Evolutionary conservation across 108 stramenopile genomes (phyloP).

Genomic region (Hondaea fermentalgiana): DNA sequence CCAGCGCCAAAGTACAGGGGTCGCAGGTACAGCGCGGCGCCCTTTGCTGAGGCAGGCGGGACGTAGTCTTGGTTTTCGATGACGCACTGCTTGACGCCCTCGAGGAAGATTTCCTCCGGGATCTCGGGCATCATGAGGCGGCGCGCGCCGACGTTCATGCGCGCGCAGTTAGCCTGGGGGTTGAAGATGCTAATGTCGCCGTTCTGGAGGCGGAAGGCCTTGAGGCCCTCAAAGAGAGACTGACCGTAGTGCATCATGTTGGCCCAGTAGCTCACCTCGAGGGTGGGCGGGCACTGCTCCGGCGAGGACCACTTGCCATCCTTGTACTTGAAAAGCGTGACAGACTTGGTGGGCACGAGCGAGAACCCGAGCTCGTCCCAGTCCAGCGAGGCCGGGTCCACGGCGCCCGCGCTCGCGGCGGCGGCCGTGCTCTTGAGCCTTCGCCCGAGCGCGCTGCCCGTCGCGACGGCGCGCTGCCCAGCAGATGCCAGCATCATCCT

Average conservation of each 20-base stretch:
- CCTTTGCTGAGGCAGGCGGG: slow-evolving; percentile 80
- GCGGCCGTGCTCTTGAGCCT: not conserved
- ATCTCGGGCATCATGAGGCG: slow-evolving; percentile 84
- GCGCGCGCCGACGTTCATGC: slow-evolving; percentile 52
- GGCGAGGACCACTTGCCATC: slow-evolving; percentile 51
- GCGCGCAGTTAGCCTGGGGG: slow-evolving; percentile 75
- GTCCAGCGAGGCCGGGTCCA: slow-evolving; percentile 50
- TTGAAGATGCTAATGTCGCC: slow-evolving; percentile 85
- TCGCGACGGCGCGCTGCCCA: not conserved
- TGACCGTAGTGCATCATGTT: slow-evolving; percentile 97
- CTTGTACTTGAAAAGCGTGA: slow-evolving; percentile 64
- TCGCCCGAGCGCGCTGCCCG: not conserved
- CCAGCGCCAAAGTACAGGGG: slow-evolving; percentile 90
- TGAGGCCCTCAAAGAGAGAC: slow-evolving; percentile 94
- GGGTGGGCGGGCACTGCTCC: slow-evolving; percentile 56
- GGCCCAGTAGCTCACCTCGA: slow-evolving; percentile 85
- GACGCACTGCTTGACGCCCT: slow-evolving; percentile 76
- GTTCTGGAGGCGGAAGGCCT: slow-evolving; percentile 86
- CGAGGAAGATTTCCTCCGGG: slow-evolving; percentile 70
- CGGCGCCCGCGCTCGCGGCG: not conserved
- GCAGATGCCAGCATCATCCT: too few species aligned
- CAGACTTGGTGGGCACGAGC: slow-evolving; percentile 79
- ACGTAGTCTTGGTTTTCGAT: slow-evolving; percentile 87
- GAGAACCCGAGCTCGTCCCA: slow-evolving; percentile 93
- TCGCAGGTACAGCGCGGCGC: slow-evolving; percentile 86